A percentile compares a stretch with the other conserved stretches of the same genome.
Evolutionary conservation across 2,329 filamentous ascomycete species (phyloP).

Genomic region (Nigrospora oryzae): DNA sequence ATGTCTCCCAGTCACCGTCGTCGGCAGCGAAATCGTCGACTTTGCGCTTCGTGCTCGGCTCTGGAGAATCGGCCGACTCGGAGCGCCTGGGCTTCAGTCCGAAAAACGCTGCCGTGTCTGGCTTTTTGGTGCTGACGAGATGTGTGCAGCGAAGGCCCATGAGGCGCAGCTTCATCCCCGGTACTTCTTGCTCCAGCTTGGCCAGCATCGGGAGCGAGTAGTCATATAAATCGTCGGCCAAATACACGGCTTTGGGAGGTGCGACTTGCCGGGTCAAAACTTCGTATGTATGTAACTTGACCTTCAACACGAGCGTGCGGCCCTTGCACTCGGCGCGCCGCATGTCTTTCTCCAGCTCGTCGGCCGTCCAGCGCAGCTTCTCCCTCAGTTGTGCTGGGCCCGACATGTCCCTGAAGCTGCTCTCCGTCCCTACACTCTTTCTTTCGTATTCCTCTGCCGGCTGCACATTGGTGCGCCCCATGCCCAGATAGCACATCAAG

Average conservation of each 20-base stretch:
- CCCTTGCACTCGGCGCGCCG: slow-evolving; percentile 74
- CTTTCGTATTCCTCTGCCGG: slow-evolving; percentile 84
- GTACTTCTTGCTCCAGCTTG: slow-evolving; percentile 78
- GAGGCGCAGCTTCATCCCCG: slow-evolving; percentile 68
- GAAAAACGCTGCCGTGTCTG: slow-evolving; percentile 71
- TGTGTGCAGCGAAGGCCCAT: slow-evolving; percentile 88
- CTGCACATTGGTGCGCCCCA: slow-evolving; percentile 77
- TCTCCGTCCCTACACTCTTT: slow-evolving; percentile 90
- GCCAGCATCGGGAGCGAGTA: slow-evolving; percentile 73
- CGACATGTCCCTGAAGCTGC: slow-evolving; percentile 76
- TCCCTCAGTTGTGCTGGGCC: slow-evolving; percentile 60
- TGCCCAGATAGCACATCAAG: slow-evolving; percentile 72
- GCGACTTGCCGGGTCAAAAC: slow-evolving; percentile 77
- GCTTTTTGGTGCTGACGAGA: slow-evolving; percentile 77
- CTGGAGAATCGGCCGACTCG: slow-evolving; percentile 9
- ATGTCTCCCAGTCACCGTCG: slow-evolving; percentile 54
- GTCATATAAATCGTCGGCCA: slow-evolving; percentile 76
- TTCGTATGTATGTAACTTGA: slow-evolving; percentile 92
- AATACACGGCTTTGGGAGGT: slow-evolving; percentile 61
- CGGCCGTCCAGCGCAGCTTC: slow-evolving; percentile 72
- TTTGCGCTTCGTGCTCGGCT: slow-evolving; percentile 24
- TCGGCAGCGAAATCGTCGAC: slow-evolving; percentile 13
- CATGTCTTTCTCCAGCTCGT: slow-evolving; percentile 83
- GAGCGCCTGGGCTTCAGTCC: slow-evolving; percentile 41
- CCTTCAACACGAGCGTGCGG: slow-evolving; percentile 82